Evolutionary conservation across 2,329 filamentous ascomycete species (phyloP).

Genomic region (Epichloe elymi): DNA sequence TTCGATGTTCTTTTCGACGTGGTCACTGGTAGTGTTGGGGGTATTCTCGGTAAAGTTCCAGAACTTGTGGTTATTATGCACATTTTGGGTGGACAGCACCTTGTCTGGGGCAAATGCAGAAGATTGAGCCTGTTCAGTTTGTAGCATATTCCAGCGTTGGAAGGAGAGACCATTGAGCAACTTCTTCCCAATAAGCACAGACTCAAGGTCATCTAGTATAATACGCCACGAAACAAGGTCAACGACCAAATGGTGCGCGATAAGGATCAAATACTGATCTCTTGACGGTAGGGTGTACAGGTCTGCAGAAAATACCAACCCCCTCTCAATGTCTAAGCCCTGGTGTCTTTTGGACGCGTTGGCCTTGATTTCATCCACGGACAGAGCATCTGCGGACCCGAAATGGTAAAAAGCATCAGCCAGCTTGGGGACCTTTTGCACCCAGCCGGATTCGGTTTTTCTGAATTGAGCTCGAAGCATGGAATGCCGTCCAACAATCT

Average conservation of each 20-base stretch:
- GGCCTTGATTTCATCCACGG: background rate
- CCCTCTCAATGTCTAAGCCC: slow-evolving; percentile 2
- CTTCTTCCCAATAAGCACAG: slow-evolving; percentile 15
- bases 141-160: slow-evolving; percentile 22
- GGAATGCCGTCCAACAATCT: slow-evolving; percentile 4
- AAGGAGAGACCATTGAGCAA: slow-evolving; percentile 15
- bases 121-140: slow-evolving; percentile 15
- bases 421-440: background rate
- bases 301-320: slow-evolving; percentile 7
- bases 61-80: background rate
- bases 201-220: slow-evolving; percentile 29
- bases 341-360: background rate
- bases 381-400: background rate
- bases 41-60: background rate
- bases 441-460: background rate
- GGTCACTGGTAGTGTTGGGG: background rate
- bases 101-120: background rate
- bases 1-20: background rate
- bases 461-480: slow-evolving; percentile 8
- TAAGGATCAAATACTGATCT: slow-evolving; percentile 17
- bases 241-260: slow-evolving; percentile 26
- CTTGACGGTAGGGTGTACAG: background rate
- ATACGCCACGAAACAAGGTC: slow-evolving; percentile 34
- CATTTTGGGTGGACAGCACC: background rate
- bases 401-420: slow-evolving; percentile 1